Base-by-base conservation (phyloP, 2,329 filamentous ascomycete species). In the Nigrograna mackinnonii region DNA sequence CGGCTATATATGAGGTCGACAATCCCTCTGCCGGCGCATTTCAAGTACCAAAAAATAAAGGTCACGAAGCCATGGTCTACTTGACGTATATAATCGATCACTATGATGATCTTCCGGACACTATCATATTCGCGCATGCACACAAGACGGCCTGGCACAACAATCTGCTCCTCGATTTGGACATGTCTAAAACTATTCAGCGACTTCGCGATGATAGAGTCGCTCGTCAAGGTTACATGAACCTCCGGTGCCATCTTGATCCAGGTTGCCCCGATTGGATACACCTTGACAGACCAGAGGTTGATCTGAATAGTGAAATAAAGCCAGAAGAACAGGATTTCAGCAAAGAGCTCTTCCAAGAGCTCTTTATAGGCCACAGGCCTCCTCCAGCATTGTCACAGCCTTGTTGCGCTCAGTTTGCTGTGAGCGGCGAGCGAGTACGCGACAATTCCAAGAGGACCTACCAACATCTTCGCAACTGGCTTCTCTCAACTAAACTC, bases 341-440 rank as follows among this genome's bases (percentile, higher is more conserved):
- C 39, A 52, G 35, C 37, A 39, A 24, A 9, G 57, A 61, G 9
- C 69, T 70, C 1, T 78, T 76, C 45, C 64, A 65, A 55, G 67
- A 71, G 21, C 48, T 79, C 9, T 77, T 78, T 45, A 64, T 63
- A 3, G 53, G 47, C 4, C 43, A 48, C 1, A 30, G 44, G 6
- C 50, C 68, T 2, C 76, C 76, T 1, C 55, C 71, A 11, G 59
- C 61, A n/a, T 65, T 79, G 7, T 74, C 70, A 1, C 69, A 70
- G 3, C 66, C 69, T 5, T 79, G 76, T 50, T 79, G 77, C 42
- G 75, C 76, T 2, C 77, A 79, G 43, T 78, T 79, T 45, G 75
- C 71, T 0, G 71, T 75, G 2, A 72, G 71, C 0, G 58, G 64
- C 14, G 66, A 68, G 30, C 68, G 69, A 36, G 63, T 78, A 7